Evolutionary conservation across 768 basidiomycete genomes (phyloP).

Genomic region (Rhodotorula graminis): DNA sequence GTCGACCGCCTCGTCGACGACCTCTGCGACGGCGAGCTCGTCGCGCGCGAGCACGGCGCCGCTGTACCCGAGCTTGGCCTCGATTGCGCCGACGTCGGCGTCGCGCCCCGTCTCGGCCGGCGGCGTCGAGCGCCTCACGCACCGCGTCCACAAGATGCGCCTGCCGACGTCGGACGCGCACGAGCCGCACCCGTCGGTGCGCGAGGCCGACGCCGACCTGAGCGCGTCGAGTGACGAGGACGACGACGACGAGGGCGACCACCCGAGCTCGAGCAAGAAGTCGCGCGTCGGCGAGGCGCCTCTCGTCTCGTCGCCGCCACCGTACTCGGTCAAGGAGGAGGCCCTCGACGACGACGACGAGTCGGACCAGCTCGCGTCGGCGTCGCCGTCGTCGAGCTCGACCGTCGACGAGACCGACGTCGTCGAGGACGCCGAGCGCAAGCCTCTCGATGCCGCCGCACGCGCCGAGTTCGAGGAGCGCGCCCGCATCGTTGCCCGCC

Average conservation of each 20-base stretch:
- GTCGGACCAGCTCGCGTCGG: not conserved
- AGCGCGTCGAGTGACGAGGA: conserved; percentile 24
- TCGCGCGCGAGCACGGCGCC: conserved; percentile 6
- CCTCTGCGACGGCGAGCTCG: not conserved
- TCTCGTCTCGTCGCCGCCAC: not conserved
- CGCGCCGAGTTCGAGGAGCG: not conserved
- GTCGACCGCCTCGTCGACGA: not conserved
- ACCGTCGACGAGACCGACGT: not conserved
- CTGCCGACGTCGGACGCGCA: conserved; percentile 9
- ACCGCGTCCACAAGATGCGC: conserved; percentile 35
- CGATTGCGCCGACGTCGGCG: conserved; percentile 4
- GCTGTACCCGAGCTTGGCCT: conserved; percentile 30
- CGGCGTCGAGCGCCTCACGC: conserved; percentile 37
- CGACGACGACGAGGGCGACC: conserved; percentile 12
- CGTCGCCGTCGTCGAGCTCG: not conserved
- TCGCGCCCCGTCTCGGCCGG: conserved; percentile 33
- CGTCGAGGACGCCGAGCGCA: not conserved
- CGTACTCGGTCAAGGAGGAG: conserved; percentile 10
- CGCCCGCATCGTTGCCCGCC: not conserved
- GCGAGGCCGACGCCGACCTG: conserved; percentile 17
- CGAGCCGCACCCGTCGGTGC: not conserved
- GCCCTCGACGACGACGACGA: not conserved
- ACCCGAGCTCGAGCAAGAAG: conserved; percentile 1
- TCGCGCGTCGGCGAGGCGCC: conserved; percentile 1
- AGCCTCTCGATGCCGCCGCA: not conserved